These are phyloP conservation scores for Panicum miliaceum DNA, from an alignment of 176 grass and related monocot species.

Conservation along the genomic window DNA sequence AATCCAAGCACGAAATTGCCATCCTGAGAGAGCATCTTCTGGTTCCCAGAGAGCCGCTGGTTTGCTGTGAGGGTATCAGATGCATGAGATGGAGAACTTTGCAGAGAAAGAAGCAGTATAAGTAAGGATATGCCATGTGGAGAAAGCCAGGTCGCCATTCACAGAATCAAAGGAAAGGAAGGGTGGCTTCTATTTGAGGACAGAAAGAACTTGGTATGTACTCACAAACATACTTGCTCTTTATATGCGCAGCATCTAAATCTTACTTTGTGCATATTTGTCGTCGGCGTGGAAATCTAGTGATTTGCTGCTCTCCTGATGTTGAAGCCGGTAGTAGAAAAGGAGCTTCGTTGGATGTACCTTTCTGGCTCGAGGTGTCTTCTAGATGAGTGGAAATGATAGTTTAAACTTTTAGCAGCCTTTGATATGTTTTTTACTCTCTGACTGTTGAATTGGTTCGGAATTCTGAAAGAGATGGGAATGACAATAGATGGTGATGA, in stretches of 20 bases:
- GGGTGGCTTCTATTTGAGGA: neutral
- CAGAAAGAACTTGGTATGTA: neutral
- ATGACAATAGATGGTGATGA: neutral
- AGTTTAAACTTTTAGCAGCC: neutral
- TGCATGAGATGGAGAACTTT: neutral
- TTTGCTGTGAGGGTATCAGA: neutral
- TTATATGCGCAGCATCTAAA: neutral
- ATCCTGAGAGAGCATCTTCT: constrained; percentile 35
- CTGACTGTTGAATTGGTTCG: neutral
- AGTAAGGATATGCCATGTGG: neutral
- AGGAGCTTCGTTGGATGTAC: too few species aligned
- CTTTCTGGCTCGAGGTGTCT: neutral
- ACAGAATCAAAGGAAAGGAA: neutral
- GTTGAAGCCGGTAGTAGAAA: neutral
- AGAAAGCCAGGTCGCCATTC: neutral
- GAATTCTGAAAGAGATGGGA: neutral
- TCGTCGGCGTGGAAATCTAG: neutral
- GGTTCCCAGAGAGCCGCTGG: constrained; percentile 20
- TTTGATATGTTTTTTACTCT: neutral
- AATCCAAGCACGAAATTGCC: constrained; percentile 37
- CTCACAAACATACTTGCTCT: neutral
- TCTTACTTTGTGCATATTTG: neutral
- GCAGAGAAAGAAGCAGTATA: neutral
- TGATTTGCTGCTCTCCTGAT: neutral
- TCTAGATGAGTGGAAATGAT: neutral